Base-by-base conservation (phyloP, 1,284 basidiomycete genomes). In the Ustilago sp. region DNA sequence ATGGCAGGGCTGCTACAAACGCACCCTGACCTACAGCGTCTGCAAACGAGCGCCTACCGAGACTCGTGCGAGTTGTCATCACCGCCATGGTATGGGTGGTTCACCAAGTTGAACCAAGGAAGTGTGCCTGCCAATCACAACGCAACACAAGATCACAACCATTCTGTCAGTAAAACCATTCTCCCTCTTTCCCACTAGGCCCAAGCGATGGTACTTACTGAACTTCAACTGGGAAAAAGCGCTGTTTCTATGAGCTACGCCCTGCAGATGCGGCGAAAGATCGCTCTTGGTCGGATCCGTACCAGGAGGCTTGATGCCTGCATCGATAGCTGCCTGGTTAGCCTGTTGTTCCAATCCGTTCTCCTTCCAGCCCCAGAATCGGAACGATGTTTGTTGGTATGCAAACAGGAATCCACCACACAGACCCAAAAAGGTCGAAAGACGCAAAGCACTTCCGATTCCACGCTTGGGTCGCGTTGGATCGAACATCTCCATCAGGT, bases 341-440 rank as follows among this genome's bases (percentile, higher is more conserved):
- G 64, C 60, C 36, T 64, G 35, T 51, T 77, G 71, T 59, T 86
- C 85, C 23, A 80, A 23, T 58, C 81, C 91, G 88, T 99, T 99
- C 88, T 98, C 96, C 28, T 90, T 89, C 93, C 94, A 95, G 58
- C 96, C 96, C 94, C 94, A 95, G 89, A 99, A 96, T 51, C 96
- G 94, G 87, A 92, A 95, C 94, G 82, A 63, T 41, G 81, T 77
- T 63, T 92, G 90, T 87, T 97, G 94, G 88, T 98, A 98, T 19
- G 96, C 94, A 64, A 96, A 87, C 81, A 98, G 86, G 90, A 98
- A 99, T 8, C 96, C 96, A 43, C 93, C 95, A 59, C 91, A 82
- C 81, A 89, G 93, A 89, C 86, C 96, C 80, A 86, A 59, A 50
- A 83, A 79, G 2, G 79, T 79, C 13, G 80, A 79, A 2, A 85